Conservation (phyloP, 495 filamentous ascomycete species). For the Daldinia caldariorum region DNA sequence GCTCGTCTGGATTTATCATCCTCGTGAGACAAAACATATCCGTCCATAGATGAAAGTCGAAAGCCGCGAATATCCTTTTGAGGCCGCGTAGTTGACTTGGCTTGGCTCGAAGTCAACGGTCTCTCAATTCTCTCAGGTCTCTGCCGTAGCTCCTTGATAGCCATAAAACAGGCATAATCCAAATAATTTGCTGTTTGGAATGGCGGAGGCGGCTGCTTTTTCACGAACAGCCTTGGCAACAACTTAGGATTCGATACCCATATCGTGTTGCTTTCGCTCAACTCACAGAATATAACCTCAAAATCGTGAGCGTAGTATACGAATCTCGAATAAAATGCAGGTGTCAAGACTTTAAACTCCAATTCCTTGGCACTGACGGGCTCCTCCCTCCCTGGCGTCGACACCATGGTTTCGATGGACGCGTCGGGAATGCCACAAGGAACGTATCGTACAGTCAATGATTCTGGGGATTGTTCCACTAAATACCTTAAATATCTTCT, state of each 20-base stretch:
- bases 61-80: conserved; percentile 50
- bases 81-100: conserved; percentile 8
- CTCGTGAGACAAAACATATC: conserved; percentile 50
- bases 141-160: conserved; percentile 51
- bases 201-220: conserved; percentile 42
- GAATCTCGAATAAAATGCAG: conserved; percentile 69
- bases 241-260: conserved; percentile 59
- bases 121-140: conserved; percentile 49
- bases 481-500: conserved; percentile 59
- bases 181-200: conserved; percentile 41
- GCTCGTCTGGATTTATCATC: conserved; percentile 22
- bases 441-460: conserved; percentile 61
- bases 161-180: conserved; percentile 50
- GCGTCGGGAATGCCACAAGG: conserved; percentile 55
- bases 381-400: conserved; percentile 34
- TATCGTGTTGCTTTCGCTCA: conserved; percentile 61
- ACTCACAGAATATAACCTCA: conserved; percentile 62
- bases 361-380: conserved; percentile 42
- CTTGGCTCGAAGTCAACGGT: conserved; percentile 47
- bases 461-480: conserved; percentile 52
- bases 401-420: conserved; percentile 51
- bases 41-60: conserved; percentile 57
- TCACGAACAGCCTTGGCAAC: conserved; percentile 54
- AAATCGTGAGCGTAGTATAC: conserved; percentile 61
- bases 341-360: conserved; percentile 64